These are phyloP conservation scores for Suhomyces wounanorum DNA, from an alignment of 1,139 yeast genomes.

Conservation along the genomic window DNA sequence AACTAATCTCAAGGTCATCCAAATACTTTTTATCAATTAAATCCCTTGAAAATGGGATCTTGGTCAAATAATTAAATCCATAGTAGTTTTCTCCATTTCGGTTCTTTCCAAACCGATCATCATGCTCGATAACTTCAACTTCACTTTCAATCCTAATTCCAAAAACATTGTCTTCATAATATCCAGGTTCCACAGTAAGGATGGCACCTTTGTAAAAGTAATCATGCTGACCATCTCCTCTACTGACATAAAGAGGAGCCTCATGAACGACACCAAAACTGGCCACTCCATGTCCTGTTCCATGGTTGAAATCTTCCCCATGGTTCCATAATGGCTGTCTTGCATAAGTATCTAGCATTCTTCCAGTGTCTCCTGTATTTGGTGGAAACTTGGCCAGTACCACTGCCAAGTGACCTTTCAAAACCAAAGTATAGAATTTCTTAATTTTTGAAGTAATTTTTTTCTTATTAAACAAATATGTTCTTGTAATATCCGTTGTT, in stretches of 20 bases:
- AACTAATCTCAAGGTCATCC: conserved; percentile 42
- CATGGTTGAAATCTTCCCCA: conserved; percentile 57
- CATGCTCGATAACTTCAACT: conserved; percentile 43
- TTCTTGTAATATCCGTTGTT: conserved; percentile 61
- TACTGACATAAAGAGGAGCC: conserved; percentile 50
- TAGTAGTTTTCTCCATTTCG: conserved; percentile 38
- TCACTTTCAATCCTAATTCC: conserved; percentile 60
- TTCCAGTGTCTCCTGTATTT: conserved; percentile 40
- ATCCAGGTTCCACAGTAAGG: conserved; percentile 60
- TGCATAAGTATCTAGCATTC: conserved; percentile 51
- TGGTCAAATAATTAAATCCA: conserved; percentile 52
- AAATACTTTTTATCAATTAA: conserved; percentile 45
- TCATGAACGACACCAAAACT: conserved; percentile 60
- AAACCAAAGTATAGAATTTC: conserved; percentile 52
- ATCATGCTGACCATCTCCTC: conserved; percentile 36
- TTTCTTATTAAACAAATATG: conserved; percentile 43
- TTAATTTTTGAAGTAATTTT: conserved; percentile 28
- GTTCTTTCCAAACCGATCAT: conserved; percentile 35
- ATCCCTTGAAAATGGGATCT: conserved; percentile 54
- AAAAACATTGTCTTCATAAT: conserved; percentile 50
- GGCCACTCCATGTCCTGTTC: conserved; percentile 64
- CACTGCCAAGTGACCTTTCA: conserved; percentile 57
- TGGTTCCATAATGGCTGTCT: conserved; percentile 55
- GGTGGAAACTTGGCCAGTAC: conserved; percentile 54
- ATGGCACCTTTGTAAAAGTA: conserved; percentile 50